These are phyloP conservation scores for Alternaria gaisen DNA, from an alignment of 2,329 filamentous ascomycete species.

Conservation along the genomic window DNA sequence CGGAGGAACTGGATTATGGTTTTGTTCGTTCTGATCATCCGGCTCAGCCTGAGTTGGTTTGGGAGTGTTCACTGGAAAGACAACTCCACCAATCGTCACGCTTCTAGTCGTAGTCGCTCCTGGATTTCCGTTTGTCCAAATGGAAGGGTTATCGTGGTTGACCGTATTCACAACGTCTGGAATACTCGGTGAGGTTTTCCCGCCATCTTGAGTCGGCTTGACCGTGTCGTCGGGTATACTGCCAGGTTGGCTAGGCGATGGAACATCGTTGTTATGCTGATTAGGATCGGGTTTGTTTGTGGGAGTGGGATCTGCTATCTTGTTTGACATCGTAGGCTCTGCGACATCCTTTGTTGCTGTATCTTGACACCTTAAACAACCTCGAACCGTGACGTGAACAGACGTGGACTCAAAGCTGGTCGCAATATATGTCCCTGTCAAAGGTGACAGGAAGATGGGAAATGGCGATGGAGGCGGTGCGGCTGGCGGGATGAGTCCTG, in stretches of 20 bases:
- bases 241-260: conserved; percentile 1
- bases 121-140: conserved; percentile 2
- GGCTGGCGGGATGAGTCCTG: not conserved
- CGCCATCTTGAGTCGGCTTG: conserved; percentile 10
- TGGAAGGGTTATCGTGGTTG: conserved; percentile 5
- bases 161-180: conserved; percentile 1
- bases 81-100: conserved; percentile 36
- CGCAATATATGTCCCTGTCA: conserved; percentile 34
- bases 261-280: conserved; percentile 1
- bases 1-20: conserved; percentile 10
- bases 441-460: conserved; percentile 16
- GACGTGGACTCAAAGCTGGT: conserved; percentile 38
- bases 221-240: not conserved
- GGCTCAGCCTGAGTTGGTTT: conserved; percentile 18
- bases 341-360: not conserved
- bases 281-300: not conserved
- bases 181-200: conserved; percentile 14
- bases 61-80: conserved; percentile 27
- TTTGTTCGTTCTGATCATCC: conserved; percentile 11
- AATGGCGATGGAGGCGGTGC: not conserved
- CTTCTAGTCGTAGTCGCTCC: conserved; percentile 4
- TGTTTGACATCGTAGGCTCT: conserved; percentile 1
- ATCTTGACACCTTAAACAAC: conserved; percentile 35
- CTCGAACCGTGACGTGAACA: conserved; percentile 37
- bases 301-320: conserved; percentile 1